Evolutionary conservation across 169 alveolate genomes (phyloP), one percentile per base, ranked within the genome.

Genomic region (Amoebophrya sp.): DNA sequence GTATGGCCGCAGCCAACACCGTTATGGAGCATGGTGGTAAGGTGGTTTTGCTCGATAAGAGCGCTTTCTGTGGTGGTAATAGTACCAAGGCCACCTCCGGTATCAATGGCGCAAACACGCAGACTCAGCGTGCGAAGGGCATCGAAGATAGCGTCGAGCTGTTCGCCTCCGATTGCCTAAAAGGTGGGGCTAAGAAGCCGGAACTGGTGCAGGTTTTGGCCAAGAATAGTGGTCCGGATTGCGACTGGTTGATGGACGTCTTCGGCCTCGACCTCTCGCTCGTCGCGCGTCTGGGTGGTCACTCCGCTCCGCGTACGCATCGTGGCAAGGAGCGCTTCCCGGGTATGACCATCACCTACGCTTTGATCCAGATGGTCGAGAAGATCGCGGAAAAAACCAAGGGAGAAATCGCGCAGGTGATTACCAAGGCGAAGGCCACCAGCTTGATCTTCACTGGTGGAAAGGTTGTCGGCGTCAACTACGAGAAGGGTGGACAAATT

Each of bases 271-370:
- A 94, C 90, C 94, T 95, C 83, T 92, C 95, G 54, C 92, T 89
- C 89, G 91, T 95, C 47, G 94, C 95, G 18, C 93, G 94, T 78
- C 93, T 95, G 91, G 96, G 96, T 91, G 96, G 95, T n/a, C 96
- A 95, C 93, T 92, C 95, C 36, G 93, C 91, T 29, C 94, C 95
- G 78, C 92, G 96, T 40, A 95, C 96, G 26, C 94, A 92, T 89
- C 94, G 95, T 76, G 94, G 94, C 36, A 89, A 91, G 91, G 96
- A 94, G 47, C 78, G 92, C 40, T 92, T 92, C 93, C 93, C 90
- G 38, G 93, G 93, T 91, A 91, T 91, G 93, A 91, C 93, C 76
- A 91, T 91, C 90, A 89, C 92, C 40, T 93, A 92, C 65, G 94
- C 92, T 77, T 41, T 89, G 90, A 93, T 90, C 89, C 90, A 92